These are phyloP conservation scores for Jatropha podagrica DNA, from an alignment of 441 rosid species.

Conservation along the genomic window DNA sequence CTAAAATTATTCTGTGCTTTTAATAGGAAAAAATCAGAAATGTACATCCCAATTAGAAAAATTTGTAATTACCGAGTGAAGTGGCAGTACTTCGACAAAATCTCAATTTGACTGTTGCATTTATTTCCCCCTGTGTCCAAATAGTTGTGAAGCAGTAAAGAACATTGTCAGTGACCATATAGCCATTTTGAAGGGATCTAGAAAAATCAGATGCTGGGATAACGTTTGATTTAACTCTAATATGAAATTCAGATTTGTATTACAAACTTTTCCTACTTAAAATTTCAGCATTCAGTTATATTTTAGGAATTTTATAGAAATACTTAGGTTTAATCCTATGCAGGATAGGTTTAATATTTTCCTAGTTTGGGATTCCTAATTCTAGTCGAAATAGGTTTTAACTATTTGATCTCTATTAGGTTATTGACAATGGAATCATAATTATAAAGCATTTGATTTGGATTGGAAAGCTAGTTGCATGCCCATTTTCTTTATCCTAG, in stretches of 20 bases:
- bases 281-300: no score
- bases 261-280: not conserved
- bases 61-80: conserved; percentile 35
- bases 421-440: no score
- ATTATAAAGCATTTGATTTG: not conserved
- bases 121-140: conserved; percentile 39
- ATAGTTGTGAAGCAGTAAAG: conserved; percentile 7
- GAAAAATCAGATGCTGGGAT: not conserved
- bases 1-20: not conserved
- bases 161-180: not conserved
- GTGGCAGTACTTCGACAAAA: conserved; percentile 42
- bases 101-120: conserved; percentile 26
- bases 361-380: not conserved
- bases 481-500: not conserved
- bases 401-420: no score
- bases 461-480: not conserved
- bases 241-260: no score
- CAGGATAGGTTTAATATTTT: not conserved
- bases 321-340: not conserved
- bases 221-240: no score
- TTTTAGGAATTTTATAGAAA: no score
- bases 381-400: not conserved
- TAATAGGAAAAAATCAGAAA: not conserved
- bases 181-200: not conserved
- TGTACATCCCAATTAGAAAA: not conserved